phyloP scores from a whole-genome alignment of 306 rosid species.

The Alnus rubra region DNA sequence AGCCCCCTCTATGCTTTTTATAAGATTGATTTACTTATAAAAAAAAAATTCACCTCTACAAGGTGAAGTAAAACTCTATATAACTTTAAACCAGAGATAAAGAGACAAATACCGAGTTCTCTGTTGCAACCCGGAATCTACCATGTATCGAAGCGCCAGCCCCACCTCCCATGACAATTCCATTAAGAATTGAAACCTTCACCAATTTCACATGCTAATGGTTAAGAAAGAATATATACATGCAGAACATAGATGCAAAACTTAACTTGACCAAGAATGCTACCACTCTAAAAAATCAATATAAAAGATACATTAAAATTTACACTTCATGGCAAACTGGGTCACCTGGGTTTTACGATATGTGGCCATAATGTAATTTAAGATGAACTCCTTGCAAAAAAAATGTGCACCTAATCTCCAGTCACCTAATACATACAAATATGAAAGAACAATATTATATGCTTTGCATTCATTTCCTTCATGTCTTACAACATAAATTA shows the following conservation, averaged over 20 bases:
- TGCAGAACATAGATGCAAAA: conserved; percentile 19
- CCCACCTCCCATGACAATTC: conserved; percentile 99
- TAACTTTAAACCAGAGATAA: neutral
- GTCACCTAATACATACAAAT: conserved; percentile 48
- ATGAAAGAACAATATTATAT: conserved; percentile 11
- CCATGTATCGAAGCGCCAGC: conserved; percentile 93
- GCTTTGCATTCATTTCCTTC: conserved; percentile 3
- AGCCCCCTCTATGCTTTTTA: no score
- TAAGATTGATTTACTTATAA: no score
- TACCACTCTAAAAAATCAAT: neutral
- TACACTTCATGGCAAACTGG: neutral
- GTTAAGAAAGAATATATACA: conserved; percentile 13
- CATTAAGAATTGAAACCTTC: conserved; percentile 89
- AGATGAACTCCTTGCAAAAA: conserved; percentile 55
- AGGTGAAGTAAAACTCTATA: neutral
- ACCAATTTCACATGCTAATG: conserved; percentile 26
- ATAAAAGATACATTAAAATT: neutral
- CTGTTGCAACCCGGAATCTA: conserved; percentile 85
- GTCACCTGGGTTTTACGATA: conserved; percentile 89
- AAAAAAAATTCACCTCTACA: neutral
- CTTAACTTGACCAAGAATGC: conserved; percentile 2
- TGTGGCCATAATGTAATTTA: conserved; percentile 88
- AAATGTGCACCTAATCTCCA: conserved; percentile 70
- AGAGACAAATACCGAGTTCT: conserved; percentile 60
- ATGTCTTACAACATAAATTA: conserved; percentile 9